A percentile compares a stretch with the other conserved stretches of the same genome.
Evolutionary conservation across 768 basidiomycete species (phyloP).

Genomic region (Thelephora aurantiotincta): DNA sequence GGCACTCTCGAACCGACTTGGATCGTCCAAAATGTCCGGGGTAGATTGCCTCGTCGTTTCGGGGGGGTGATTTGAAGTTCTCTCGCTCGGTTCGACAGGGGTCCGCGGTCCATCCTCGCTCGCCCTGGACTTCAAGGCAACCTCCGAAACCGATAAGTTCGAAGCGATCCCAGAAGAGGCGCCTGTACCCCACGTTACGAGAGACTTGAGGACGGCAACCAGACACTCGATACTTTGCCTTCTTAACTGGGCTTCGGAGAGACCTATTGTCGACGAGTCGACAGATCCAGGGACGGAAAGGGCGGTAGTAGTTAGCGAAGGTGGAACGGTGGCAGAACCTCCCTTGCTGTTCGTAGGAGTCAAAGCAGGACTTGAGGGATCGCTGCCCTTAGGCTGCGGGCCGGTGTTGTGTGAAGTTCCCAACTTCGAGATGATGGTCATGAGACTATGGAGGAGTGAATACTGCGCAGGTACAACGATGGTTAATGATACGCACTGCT

Average conservation of each 20-base stretch:
- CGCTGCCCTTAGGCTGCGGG: constrained; percentile 33
- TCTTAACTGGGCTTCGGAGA: constrained; percentile 74
- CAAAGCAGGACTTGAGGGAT: constrained; percentile 48
- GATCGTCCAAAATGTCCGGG: constrained; percentile 80
- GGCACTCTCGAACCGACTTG: constrained; percentile 83
- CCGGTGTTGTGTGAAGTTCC: constrained; percentile 42
- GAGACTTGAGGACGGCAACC: constrained; percentile 73
- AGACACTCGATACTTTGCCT: constrained; percentile 93
- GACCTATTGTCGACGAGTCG: constrained; percentile 52
- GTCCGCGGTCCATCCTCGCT: constrained; percentile 30
- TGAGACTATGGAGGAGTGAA: constrained; percentile 36
- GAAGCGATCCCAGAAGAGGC: constrained; percentile 19
- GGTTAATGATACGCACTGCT: constrained; percentile 45
- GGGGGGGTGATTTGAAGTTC: constrained; percentile 35
- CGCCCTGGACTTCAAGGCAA: constrained; percentile 28
- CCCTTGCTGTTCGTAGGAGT: constrained; percentile 36
- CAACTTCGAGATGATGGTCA: constrained; percentile 94
- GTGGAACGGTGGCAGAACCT: constrained; percentile 29
- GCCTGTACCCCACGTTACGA: constrained; percentile 81
- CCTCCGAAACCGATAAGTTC: constrained; percentile 29
- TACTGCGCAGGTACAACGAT: neutral
- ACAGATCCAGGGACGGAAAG: constrained; percentile 51
- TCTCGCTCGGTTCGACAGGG: constrained; percentile 2
- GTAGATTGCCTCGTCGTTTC: constrained; percentile 51
- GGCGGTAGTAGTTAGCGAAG: constrained; percentile 52